phyloP scores from a whole-genome alignment of 495 filamentous ascomycete genomes.

The Eremomyces bilateralis region DNA sequence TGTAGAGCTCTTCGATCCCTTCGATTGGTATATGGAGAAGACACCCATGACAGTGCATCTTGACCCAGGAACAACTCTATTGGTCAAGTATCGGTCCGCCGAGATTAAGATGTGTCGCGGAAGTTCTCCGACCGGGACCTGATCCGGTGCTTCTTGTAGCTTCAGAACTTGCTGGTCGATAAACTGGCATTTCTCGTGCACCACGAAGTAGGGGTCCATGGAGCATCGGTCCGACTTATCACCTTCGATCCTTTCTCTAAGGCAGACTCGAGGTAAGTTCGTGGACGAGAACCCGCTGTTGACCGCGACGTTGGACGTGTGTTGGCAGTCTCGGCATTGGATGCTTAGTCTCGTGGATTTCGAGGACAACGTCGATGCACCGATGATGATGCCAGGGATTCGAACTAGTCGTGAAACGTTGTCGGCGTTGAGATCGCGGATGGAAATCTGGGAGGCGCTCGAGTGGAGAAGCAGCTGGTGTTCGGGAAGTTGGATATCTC shows the following conservation, averaged over 20 bases:
- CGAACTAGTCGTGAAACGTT: constrained; percentile 89
- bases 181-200: constrained; percentile 87
- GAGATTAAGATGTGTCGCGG: constrained; percentile 87
- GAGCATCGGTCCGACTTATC: constrained; percentile 51
- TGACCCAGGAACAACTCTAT: constrained; percentile 87
- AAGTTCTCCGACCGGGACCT: constrained; percentile 92
- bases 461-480: constrained; percentile 96
- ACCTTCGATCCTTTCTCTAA: constrained; percentile 34
- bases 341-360: constrained; percentile 77
- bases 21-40: constrained; percentile 90
- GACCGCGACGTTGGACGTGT: constrained; percentile 47
- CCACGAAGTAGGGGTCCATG: constrained; percentile 83
- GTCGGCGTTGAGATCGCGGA: constrained; percentile 79
- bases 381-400: constrained; percentile 94
- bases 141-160: constrained; percentile 93
- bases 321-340: constrained; percentile 72
- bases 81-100: constrained; percentile 87
- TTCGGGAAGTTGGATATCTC: constrained; percentile 50
- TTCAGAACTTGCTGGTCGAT: constrained; percentile 98
- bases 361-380: constrained; percentile 86
- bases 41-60: constrained; percentile 92
- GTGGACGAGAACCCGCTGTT: constrained; percentile 72
- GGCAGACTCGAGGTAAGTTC: constrained; percentile 60
- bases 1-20: constrained; percentile 55
- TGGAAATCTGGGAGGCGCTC: constrained; percentile 68